Base-by-base conservation (phyloP, 352 stramenopile species). In the Pythium dissimile region DNA sequence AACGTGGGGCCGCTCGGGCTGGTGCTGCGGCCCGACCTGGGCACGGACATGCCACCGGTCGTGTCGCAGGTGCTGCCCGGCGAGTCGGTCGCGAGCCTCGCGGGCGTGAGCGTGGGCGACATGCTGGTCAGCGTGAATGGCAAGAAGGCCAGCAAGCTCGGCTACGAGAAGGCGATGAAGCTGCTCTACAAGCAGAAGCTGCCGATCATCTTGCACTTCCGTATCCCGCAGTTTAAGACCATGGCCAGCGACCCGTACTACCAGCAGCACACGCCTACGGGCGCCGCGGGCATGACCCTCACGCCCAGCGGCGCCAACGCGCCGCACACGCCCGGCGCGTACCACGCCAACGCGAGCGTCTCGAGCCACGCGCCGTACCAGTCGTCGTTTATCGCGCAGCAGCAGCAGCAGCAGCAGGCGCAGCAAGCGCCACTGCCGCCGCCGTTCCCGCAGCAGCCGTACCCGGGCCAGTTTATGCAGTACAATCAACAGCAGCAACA, bases 61-160 rank as follows among this genome's bases (percentile, higher is more conserved):
- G 82, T 92, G 43, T 70, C 67, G 45, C 74, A 88, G 54, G 58
- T 92, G 53, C 70, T 92, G 46, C 80, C 78, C 15, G 80, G 86
- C 59, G 73, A 77, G 37, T 92, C 82, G 30, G 71, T 89, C 60
- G 75, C 84, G 47, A 85, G 84, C 47, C 72, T 90, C 59, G 77
- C 80, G 45, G 82, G 80, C 44, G 79, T 91, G 37, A 62, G 51
- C 21, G 71, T 76, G 23, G 81, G 81, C 28, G 81, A 91, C 53
- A 67, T 91, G 59, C 79, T 91, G 56, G 81, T 91, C 57, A 88
- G 77, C 62, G 59, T 91, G 13, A 87, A 91, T 61, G 81, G 78
- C 59, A 91, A 89, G 68, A 86, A 86, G 45, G 84, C 79, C 11
- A 72, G 75, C 52, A 81, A 79, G 26, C 58, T 89, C 39, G 79